A percentile compares a stretch with the other conserved stretches of the same genome.
These are phyloP conservation scores for Fragaria iinumae DNA, from an alignment of 306 rosid species.

Conservation along the genomic window DNA sequence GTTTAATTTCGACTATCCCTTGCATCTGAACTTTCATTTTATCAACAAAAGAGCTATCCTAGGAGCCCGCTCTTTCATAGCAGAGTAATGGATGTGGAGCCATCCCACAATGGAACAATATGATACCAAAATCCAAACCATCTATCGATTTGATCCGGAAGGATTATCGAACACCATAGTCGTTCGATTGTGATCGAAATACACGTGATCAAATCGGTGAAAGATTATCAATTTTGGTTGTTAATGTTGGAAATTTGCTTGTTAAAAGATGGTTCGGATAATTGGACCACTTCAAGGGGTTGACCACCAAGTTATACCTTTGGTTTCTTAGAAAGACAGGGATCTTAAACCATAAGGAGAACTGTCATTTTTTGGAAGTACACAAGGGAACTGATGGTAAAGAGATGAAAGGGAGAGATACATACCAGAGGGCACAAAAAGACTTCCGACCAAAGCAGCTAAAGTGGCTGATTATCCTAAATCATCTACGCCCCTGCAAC, in stretches of 20 bases:
- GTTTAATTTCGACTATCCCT: neutral
- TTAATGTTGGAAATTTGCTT: neutral
- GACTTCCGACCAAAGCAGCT: conserved; percentile 41
- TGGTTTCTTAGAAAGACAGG: neutral
- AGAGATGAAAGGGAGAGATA: conserved; percentile 38
- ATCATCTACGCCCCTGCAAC: conserved; percentile 64
- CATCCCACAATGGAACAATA: neutral
- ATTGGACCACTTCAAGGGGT: neutral
- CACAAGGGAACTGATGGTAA: neutral
- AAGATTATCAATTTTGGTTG: neutral
- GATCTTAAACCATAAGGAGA: neutral
- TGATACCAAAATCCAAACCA: neutral
- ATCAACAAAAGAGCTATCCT: neutral
- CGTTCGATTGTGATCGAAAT: neutral
- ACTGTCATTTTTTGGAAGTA: neutral
- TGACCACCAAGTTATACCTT: neutral
- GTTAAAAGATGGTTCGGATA: neutral
- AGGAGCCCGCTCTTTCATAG: neutral
- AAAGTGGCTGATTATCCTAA: conserved; percentile 40
- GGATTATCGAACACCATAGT: neutral
- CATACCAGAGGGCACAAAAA: conserved; percentile 56
- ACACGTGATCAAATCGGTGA: neutral
- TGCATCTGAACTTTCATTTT: neutral
- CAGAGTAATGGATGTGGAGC: neutral
- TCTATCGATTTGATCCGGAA: neutral